These are phyloP conservation scores for Daldinia sp. DNA, from an alignment of 2,329 filamentous ascomycete species.

Conservation along the genomic window DNA sequence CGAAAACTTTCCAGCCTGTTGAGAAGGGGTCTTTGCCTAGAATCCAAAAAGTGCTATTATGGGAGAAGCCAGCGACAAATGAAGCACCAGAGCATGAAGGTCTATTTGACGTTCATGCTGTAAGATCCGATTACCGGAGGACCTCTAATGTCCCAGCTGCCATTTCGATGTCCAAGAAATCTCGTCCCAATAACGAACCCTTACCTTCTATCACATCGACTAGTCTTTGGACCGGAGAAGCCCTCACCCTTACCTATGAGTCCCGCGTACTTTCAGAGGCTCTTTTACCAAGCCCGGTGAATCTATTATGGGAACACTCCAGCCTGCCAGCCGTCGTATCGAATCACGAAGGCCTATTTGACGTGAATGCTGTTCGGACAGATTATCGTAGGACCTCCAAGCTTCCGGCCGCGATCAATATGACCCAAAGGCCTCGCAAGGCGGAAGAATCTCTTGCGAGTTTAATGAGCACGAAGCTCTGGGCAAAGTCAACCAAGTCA, in stretches of 20 bases:
- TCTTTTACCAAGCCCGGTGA: conserved; percentile 25
- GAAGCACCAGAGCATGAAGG: conserved; percentile 34
- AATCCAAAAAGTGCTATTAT: conserved; percentile 25
- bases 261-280: conserved; percentile 10
- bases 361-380: conserved; percentile 14
- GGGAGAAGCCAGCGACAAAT: conserved; percentile 35
- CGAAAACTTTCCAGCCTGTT: not conserved
- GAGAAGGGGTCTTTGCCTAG: not conserved
- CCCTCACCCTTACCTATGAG: conserved; percentile 50
- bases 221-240: conserved; percentile 44
- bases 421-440: conserved; percentile 33
- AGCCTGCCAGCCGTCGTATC: not conserved
- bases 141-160: conserved; percentile 52
- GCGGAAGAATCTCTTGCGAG: conserved; percentile 23
- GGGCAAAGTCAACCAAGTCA: conserved; percentile 27
- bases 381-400: conserved; percentile 42
- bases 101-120: conserved; percentile 45
- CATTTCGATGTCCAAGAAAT: conserved; percentile 48
- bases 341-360: conserved; percentile 35
- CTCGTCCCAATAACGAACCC: conserved; percentile 41
- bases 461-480: conserved; percentile 41
- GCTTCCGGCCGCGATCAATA: conserved; percentile 35
- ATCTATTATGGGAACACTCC: conserved; percentile 43
- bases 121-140: conserved; percentile 47
- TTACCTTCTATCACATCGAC: conserved; percentile 34